A percentile compares a stretch with the other conserved stretches of the same genome.
phyloP scores from a whole-genome alignment of 352 stramenopile genomes.

The Phytophthora chlamydospora region DNA sequence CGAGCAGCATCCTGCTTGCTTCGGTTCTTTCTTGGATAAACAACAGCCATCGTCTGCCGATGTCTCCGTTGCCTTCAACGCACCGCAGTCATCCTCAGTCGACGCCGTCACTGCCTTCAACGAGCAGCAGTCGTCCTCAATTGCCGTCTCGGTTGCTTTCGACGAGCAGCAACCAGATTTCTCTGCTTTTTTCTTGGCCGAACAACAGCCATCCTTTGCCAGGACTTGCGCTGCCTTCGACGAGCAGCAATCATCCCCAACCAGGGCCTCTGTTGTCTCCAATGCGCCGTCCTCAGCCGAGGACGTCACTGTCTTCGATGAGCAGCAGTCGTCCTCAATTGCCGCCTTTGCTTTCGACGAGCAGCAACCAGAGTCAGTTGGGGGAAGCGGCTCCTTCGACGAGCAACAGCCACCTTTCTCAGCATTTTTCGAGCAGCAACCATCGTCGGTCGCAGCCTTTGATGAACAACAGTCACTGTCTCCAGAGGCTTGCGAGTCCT shows the following conservation, averaged over 20 bases:
- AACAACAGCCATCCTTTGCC: no score
- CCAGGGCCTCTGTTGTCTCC: no score
- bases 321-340: conserved; percentile 12
- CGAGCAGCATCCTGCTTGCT: conserved; percentile 5
- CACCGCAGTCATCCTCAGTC: no score
- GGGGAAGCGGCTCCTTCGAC: not conserved
- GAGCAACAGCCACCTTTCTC: conserved; percentile 5
- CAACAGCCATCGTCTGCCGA: no score
- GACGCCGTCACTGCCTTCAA: not conserved
- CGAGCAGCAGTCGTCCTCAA: conserved; percentile 15
- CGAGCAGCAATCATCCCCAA: no score
- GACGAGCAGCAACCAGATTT: conserved; percentile 4
- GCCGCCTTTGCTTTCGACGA: conserved; percentile 6
- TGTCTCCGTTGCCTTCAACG: no score
- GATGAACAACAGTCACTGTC: conserved; percentile 6
- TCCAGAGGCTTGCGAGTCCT: not conserved
- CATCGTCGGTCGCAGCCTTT: conserved; percentile 5
- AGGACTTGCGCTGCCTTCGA: no score
- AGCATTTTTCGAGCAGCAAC: conserved; percentile 13
- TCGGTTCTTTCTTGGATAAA: not conserved
- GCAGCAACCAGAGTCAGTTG: not conserved
- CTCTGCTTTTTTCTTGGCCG: no score
- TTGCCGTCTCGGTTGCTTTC: no score
- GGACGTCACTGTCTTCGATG: not conserved
- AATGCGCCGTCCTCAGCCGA: no score